Base-by-base conservation (phyloP, 352 stramenopile genomes). In the Elongisporangium anandrum region DNA sequence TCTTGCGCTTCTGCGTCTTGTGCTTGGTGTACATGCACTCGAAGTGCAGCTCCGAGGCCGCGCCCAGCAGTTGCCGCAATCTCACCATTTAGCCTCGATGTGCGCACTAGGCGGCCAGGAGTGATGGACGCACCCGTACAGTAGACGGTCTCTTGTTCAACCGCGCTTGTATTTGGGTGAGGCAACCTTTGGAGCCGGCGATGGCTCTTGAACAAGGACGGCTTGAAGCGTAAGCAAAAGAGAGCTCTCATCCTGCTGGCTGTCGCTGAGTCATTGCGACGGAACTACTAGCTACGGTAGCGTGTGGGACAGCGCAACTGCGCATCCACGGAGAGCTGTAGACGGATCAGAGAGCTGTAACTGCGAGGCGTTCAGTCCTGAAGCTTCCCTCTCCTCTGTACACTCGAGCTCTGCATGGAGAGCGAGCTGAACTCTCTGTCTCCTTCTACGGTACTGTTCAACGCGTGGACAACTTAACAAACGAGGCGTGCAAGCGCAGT, bases 21-120 rank as follows among this genome's bases (percentile, higher is more conserved):
- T 94, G 77, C 68, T 90, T 94, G 45, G 84, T 93, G 75, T 92
- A 93, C 81, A 93, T 89, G 68, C 84, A 93, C 65, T 85, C 81
- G 64, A 73, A 88, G 59, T 75, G 63, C 55, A 72, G 69, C 59
- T 86, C 79, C 1, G 58, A 60, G n/a, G 56, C 60, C 47, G 67
- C 60, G 38, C 81, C 79, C 17, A 91, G 63, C 61, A 91, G 61
- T 56, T 76, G 59, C 54, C 65, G 66, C 50, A 88, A 54, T 61
- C 74, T 81, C 21, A 85, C 81, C 81, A 91, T 90, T 15, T 4
- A 41, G 29, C 29, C 29, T 15, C 24, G 13, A 41, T 41, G 29
- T 8, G 29, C 29, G 29, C 29, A 41, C 29, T 34, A 3, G 29
- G 29, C 47, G 7, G 21, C 16, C n/a, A 20, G 47, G 45, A 52